phyloP scores from a whole-genome alignment of 2,329 filamentous ascomycete genomes.

The Daldinia sp. region DNA sequence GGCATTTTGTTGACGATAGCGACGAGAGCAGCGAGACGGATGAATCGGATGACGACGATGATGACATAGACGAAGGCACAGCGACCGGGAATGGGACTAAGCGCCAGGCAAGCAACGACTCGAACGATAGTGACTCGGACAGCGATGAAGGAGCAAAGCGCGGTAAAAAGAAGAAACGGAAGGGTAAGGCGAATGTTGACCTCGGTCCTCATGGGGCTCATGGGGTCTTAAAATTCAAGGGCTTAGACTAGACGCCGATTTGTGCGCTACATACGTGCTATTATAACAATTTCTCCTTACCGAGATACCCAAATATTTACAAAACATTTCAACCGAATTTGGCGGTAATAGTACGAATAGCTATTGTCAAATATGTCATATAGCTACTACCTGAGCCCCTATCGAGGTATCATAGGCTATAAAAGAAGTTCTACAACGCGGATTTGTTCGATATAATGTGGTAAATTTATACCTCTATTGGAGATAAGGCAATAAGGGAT shows the following conservation, averaged over 20 bases:
- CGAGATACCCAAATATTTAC: constrained; percentile 39
- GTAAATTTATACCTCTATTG: too few species aligned
- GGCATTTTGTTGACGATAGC: constrained; percentile 54
- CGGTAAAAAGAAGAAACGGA: constrained; percentile 55
- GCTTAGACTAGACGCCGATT: constrained; percentile 50
- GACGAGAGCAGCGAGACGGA: constrained; percentile 59
- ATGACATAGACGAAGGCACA: constrained; percentile 53
- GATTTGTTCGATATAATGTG: too few species aligned
- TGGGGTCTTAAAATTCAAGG: constrained; percentile 60
- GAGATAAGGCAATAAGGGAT: too few species aligned
- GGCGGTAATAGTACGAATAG: too few species aligned
- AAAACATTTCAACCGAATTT: too few species aligned
- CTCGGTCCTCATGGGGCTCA: constrained; percentile 61
- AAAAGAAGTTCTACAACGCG: too few species aligned
- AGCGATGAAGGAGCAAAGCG: constrained; percentile 54
- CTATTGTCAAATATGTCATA: too few species aligned
- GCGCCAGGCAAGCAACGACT: constrained; percentile 50
- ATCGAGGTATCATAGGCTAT: too few species aligned
- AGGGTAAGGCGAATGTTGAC: constrained; percentile 51
- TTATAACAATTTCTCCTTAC: constrained; percentile 7
- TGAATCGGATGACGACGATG: constrained; percentile 52
- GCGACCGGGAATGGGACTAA: constrained; percentile 52
- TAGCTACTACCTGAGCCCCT: too few species aligned
- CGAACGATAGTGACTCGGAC: constrained; percentile 56
- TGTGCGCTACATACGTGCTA: not conserved